Percentiles rank a stretch among this genome's conserved stretches.
phyloP scores from a whole-genome alignment of 2,329 filamentous ascomycete species.

The Fusarium drepaniforme region DNA sequence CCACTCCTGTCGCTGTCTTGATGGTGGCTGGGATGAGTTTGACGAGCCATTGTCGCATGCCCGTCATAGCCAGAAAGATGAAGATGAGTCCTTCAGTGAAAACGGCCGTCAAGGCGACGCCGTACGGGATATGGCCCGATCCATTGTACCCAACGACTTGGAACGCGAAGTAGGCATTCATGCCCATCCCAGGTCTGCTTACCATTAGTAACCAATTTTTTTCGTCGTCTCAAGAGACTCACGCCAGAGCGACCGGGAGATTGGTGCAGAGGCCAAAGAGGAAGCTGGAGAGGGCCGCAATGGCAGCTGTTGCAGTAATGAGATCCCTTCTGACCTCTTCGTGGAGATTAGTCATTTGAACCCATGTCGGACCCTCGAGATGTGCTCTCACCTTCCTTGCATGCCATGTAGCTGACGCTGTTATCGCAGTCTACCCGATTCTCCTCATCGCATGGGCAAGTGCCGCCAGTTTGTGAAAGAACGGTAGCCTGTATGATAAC shows the following conservation, averaged over 20 bases:
- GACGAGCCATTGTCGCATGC: conserved; percentile 87
- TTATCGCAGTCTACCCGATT: conserved; percentile 56
- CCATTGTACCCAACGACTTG: conserved; percentile 76
- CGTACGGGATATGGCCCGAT: conserved; percentile 76
- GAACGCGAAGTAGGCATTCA: conserved; percentile 87
- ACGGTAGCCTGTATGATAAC: conserved; percentile 15
- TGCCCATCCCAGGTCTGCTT: conserved; percentile 54
- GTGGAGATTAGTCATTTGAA: not conserved
- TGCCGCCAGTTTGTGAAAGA: conserved; percentile 29
- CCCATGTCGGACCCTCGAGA: not conserved
- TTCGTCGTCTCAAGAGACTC: conserved; percentile 37
- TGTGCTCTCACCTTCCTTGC: conserved; percentile 43
- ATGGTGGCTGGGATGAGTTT: conserved; percentile 82
- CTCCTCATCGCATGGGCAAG: conserved; percentile 27
- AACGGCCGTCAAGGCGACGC: conserved; percentile 80
- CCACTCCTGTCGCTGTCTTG: conserved; percentile 84
- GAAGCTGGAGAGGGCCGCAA: conserved; percentile 72
- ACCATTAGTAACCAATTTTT: conserved; percentile 69
- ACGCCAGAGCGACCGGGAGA: conserved; percentile 36
- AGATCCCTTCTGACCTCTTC: conserved; percentile 75
- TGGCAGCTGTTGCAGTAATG: conserved; percentile 83
- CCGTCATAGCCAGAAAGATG: conserved; percentile 77
- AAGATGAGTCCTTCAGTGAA: conserved; percentile 88
- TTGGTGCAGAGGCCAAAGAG: conserved; percentile 34
- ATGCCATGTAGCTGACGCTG: conserved; percentile 58